Conservation (phyloP, 768 basidiomycete genomes). For the Xerocomellus dryophilus region DNA sequence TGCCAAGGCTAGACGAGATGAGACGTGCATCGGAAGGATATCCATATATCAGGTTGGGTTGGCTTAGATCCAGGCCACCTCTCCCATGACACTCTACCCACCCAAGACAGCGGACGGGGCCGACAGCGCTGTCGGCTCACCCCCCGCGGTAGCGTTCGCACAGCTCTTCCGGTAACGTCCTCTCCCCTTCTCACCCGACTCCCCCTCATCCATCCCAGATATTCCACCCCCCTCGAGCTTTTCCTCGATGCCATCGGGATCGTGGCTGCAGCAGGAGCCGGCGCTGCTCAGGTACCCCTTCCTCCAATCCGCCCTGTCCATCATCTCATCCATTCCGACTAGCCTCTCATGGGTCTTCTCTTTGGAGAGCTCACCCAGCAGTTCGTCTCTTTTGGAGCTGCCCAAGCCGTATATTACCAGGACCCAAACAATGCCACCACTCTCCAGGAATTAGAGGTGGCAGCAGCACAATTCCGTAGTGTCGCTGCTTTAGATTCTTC, state of each 20-base stretch:
- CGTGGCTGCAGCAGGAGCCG: slow-evolving; percentile 68
- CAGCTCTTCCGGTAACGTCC: slow-evolving; percentile 47
- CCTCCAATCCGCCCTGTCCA: neutral
- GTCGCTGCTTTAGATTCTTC: slow-evolving; percentile 54
- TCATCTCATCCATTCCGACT: neutral
- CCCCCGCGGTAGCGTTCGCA: slow-evolving; percentile 41
- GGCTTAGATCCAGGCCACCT: no score
- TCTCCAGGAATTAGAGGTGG: slow-evolving; percentile 29
- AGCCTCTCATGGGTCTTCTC: slow-evolving; percentile 79
- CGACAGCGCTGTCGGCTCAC: neutral
- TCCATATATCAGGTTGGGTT: no score
- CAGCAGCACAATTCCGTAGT: slow-evolving; percentile 48
- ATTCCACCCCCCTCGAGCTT: slow-evolving; percentile 69
- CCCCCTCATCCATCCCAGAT: slow-evolving; percentile 42
- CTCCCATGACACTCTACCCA: neutral
- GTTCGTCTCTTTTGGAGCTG: slow-evolving; percentile 58
- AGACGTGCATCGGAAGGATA: no score
- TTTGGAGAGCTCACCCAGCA: slow-evolving; percentile 79
- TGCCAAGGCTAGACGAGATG: no score
- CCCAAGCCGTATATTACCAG: slow-evolving; percentile 12
- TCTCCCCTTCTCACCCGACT: no score
- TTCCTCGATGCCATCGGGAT: slow-evolving; percentile 68
- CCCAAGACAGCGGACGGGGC: neutral
- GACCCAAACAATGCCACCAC: slow-evolving; percentile 30
- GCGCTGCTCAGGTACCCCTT: slow-evolving; percentile 67